Base-by-base conservation (phyloP, 345 rosid genomes). In the Camelina hispida region DNA sequence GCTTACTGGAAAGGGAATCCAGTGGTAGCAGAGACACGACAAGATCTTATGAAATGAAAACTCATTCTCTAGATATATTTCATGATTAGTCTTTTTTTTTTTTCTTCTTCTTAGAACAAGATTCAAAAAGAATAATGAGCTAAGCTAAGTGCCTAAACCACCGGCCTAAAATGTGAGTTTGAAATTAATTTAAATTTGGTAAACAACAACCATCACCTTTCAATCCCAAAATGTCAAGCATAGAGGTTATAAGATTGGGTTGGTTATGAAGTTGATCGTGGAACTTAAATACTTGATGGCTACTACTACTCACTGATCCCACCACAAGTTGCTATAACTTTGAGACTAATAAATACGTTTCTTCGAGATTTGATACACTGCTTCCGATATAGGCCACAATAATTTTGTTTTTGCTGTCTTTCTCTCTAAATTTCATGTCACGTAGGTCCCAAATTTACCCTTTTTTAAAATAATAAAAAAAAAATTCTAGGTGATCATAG, bases 1-100 rank as follows among this genome's bases (percentile, higher is more conserved):
- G 97, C 98, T 8, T 91, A 86, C 13, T 94, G 98, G 97, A 91
- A 88, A 68, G 98, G 98, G 23, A 94, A 94, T 74, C 96, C 97
- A n/a, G 0, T 22, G 9, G 96, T 91, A 2, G 87, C 90, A n/a
- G 67, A 54, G 44, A 86, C 85, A 47, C 83, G 98, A 71, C 78
- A 79, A 76, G 91, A 88, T 70, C 94, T 94, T 37, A 69, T 94
- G 64, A 94, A 54, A 54, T 94, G 98, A 8, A 56, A 23, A 13
- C 12, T 22, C 73, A 69, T 10, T 42, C 7, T 30, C 30, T 16
- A 30, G 10, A n/a, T n/a, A n/a, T n/a, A 22, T 44, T 57, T 14
- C 22, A 18, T 46, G 47, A 14, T 32, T 30, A 44, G 7, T 30
- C 3, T 25, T 20, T 20, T 20, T 20, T 20, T 20, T 20, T 35